Evolutionary conservation across 164 flowering plant genomes (phyloP), one percentile per base, ranked within the genome.

Genomic region (Platanus orientalis): DNA sequence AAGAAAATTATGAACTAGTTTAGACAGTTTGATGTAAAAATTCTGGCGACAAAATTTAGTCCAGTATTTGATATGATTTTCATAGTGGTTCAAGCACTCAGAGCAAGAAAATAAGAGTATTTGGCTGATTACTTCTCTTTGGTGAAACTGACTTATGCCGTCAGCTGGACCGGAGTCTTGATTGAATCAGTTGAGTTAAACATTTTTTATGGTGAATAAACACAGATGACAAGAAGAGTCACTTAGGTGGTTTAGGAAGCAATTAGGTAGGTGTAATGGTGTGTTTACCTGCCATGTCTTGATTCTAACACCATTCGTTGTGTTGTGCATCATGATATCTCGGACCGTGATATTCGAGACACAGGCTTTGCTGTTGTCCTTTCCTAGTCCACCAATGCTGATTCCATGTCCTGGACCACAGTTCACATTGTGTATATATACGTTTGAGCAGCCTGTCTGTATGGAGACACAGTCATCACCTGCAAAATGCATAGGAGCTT

Each of bases 361-460:
- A 54, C 83, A 79, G 23, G 83, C 83, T 64, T 71, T 78, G 20
- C 77, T 74, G 25, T 71, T 71, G 63, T 78, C 82, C 60, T 54
- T 69, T 21, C 84, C 84, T 14, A 81, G 74, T 48, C 84, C 75
- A 44, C 84, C 84, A 3, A 81, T 81, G 79, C 84, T 81, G 66
- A 81, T 76, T 40, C 84, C 84, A 61, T 81, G 84, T 2, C 84
- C 80, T 19, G 82, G 82, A 21, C 84, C 84, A 54, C 84, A 81
- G 50, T 57, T 74, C 51, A 81, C 73, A 25, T 70, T 54, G 62
- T 74, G 75, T 52, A 81, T 65, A 51, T 62, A 45, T 39, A 81
- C 64, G 17, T 65, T 61, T 25, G 76, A 62, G 58, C 82, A 74
- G 10, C 84, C 82, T 16, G 80, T 78, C 62, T 76, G 82, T 62